Evolutionary conservation across 306 rosid genomes (phyloP), one percentile per base, ranked within the genome.

Genomic region (Inga laurina): DNA sequence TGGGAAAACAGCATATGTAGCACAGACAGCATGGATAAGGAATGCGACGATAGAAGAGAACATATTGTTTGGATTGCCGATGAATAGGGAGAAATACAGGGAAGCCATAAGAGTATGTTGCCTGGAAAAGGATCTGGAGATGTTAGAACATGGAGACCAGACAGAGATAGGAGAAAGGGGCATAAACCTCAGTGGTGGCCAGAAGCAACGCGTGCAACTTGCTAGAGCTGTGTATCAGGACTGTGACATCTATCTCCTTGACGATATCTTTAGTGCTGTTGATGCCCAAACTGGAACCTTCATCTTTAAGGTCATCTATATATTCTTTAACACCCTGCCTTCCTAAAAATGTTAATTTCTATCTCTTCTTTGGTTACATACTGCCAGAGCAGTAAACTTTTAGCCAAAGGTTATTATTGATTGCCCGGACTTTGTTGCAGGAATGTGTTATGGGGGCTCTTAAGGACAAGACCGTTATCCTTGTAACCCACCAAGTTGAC

Each of bases 401-500:
- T 54, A 54, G 5, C 7, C 10, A 54, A 54, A 54, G 61, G 61
- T 39, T 6, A 39, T 7, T 54, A 54, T 54, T 56, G 62, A 18
- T 21, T 2, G 62, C 12, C 8, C 12, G n/a, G n/a, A 21, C 10
- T 56, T 56, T 21, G 62, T 21, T 56, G 62, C 68, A 62, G 68
- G 68, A 62, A 62, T 62, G 37, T 62, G 68, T 27, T 10, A 27
- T 62, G 37, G 68, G 66, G 27, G 68, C 68, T 62, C 68, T 62
- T 8, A 24, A 62, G 16, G 16, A 62, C 68, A 62, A 62, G 68
- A 27, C 68, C 7, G 30, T 62, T 62, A 62, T 62, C 34, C 68
- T 62, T 62, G 68, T 62, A 62, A 62, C 68, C 35, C 68, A 62
- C 68, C 68, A 62, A 62, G 37, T 62, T 62, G 35, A 62, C 37